phyloP scores from a whole-genome alignment of 768 basidiomycete species.

The Suillus spraguei region DNA sequence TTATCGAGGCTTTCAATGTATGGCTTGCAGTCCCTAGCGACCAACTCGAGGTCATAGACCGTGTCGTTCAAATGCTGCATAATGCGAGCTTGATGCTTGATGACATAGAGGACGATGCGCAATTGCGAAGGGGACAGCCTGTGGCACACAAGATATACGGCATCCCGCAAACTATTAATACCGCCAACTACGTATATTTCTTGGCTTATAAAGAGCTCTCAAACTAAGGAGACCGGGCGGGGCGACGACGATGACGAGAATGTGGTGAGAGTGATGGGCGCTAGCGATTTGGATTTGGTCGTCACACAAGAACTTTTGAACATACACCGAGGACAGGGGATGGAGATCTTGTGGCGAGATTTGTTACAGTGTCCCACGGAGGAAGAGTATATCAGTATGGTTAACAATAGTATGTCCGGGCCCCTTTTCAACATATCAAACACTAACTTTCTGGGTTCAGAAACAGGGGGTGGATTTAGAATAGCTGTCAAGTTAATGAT shows the following conservation, averaged over 20 bases:
- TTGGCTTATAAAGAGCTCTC: conserved; percentile 83
- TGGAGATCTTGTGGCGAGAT: conserved; percentile 95
- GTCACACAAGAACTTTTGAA: conserved; percentile 63
- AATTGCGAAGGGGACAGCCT: conserved; percentile 84
- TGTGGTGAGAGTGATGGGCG: conserved; percentile 51
- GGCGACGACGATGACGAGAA: background rate
- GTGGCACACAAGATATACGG: conserved; percentile 96
- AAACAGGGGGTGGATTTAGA: conserved; percentile 92
- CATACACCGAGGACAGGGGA: conserved; percentile 94
- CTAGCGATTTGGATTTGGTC: conserved; percentile 65
- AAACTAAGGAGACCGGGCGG: conserved; percentile 18
- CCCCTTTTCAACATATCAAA: conserved; percentile 21
- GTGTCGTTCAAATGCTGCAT: conserved; percentile 92
- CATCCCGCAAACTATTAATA: conserved; percentile 94
- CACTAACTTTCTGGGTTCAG: conserved; percentile 41
- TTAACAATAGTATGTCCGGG: conserved; percentile 76
- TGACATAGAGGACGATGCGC: conserved; percentile 92
- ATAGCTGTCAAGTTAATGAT: conserved; percentile 97
- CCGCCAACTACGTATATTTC: conserved; percentile 97
- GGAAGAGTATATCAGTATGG: conserved; percentile 94
- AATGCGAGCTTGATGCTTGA: conserved; percentile 94
- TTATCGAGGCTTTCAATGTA: conserved; percentile 91
- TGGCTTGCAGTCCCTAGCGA: conserved; percentile 85
- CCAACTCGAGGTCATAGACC: conserved; percentile 72
- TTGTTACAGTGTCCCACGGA: conserved; percentile 90